Percentiles rank a stretch among this genome's conserved stretches.
These are phyloP conservation scores for Parastagonospora nodorum DNA, from an alignment of 2,329 filamentous ascomycete genomes.

Conservation along the genomic window DNA sequence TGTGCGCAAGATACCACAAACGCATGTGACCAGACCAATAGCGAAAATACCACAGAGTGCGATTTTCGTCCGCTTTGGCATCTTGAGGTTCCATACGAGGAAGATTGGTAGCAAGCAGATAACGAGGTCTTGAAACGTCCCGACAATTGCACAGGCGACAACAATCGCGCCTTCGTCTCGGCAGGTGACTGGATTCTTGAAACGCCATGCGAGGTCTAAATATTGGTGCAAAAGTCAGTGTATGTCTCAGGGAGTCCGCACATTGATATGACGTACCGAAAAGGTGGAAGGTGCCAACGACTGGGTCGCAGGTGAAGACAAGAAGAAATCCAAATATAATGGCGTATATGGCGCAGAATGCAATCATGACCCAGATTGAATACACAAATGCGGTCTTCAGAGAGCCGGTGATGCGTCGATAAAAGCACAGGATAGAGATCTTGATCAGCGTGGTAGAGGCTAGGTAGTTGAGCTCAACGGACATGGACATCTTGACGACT, in stretches of 20 bases:
- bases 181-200: conserved; percentile 41
- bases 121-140: conserved; percentile 48
- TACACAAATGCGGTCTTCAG: conserved; percentile 44
- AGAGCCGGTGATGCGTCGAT: conserved; percentile 48
- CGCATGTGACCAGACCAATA: conserved; percentile 48
- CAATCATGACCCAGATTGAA: conserved; percentile 45
- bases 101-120: conserved; percentile 50
- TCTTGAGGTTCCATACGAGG: conserved; percentile 52
- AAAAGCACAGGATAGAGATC: conserved; percentile 45
- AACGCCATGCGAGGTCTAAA: conserved; percentile 26
- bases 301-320: conserved; percentile 45
- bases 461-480: conserved; percentile 41
- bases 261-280: conserved; percentile 26
- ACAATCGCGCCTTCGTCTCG: conserved; percentile 47
- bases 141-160: conserved; percentile 46
- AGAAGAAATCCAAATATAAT: conserved; percentile 45
- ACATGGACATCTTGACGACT: conserved; percentile 27
- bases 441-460: conserved; percentile 31
- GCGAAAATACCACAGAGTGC: conserved; percentile 52
- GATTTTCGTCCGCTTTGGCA: conserved; percentile 51
- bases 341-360: conserved; percentile 46
- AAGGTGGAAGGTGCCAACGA: conserved; percentile 49
- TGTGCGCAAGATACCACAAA: conserved; percentile 45
- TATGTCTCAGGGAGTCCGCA: too few relatives aligned
- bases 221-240: too few relatives aligned